These are phyloP conservation scores for Trichophyton mentagrophytes DNA, from an alignment of 2,329 filamentous ascomycete species.

Conservation along the genomic window DNA sequence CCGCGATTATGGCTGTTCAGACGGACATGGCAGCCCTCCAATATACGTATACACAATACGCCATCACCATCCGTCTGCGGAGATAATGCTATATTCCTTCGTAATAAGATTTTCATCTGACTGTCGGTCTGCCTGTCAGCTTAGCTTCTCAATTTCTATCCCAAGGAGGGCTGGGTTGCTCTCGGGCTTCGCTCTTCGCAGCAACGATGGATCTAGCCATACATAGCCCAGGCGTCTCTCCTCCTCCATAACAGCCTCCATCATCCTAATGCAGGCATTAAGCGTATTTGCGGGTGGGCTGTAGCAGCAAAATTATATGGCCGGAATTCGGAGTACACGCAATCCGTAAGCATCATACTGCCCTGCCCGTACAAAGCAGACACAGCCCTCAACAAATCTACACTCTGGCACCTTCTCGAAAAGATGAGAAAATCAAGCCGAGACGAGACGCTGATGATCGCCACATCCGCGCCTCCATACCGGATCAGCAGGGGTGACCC, in stretches of 20 bases:
- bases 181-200: constrained; percentile 2
- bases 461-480: not conserved
- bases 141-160: not conserved
- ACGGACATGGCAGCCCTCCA: too few species aligned
- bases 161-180: not conserved
- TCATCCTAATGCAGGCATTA: not conserved
- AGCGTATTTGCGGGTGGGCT: not conserved
- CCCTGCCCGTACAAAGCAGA: not conserved
- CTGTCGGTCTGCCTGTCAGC: too few species aligned
- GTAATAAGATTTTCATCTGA: not conserved
- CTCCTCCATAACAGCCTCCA: not conserved
- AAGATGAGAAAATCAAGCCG: not conserved
- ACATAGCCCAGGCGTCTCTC: not conserved
- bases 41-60: too few species aligned
- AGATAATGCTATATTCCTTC: not conserved
- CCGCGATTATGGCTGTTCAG: not conserved
- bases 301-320: not conserved
- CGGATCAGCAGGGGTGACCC: not conserved
- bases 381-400: not conserved
- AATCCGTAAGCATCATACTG: not conserved
- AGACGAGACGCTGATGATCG: not conserved
- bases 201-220: not conserved
- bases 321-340: not conserved
- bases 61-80: not conserved
- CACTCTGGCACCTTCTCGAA: not conserved